These are phyloP conservation scores for Hortaea sp. DNA, from an alignment of 2,329 filamentous ascomycete genomes.

Conservation along the genomic window DNA sequence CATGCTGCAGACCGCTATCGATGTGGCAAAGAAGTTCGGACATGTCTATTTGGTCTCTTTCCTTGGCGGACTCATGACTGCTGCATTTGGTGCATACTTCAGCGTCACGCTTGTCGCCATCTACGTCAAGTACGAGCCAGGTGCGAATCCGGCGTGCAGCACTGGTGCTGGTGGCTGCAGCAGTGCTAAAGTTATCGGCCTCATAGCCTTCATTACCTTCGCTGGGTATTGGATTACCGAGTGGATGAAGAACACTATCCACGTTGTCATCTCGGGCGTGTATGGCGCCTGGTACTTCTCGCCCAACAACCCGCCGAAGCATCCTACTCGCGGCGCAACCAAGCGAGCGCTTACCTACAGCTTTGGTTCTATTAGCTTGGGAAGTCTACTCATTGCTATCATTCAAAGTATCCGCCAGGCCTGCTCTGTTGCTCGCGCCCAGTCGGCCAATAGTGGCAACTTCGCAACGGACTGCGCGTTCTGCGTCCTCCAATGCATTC, in stretches of 20 bases:
- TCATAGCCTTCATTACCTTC: conserved; percentile 81
- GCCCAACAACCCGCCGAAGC: conserved; percentile 43
- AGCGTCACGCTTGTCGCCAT: conserved; percentile 76
- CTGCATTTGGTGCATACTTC: conserved; percentile 75
- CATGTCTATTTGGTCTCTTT: conserved; percentile 80
- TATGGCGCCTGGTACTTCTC: conserved; percentile 1
- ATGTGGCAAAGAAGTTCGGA: conserved; percentile 72
- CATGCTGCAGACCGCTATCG: conserved; percentile 78
- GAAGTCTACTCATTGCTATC: conserved; percentile 75
- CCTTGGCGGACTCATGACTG: conserved; percentile 67
- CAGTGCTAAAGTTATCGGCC: conserved; percentile 66
- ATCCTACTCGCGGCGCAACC: conserved; percentile 73
- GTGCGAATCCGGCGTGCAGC: conserved; percentile 46
- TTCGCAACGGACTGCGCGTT: conserved; percentile 57
- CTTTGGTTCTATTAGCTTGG: conserved; percentile 82
- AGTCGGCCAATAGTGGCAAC: conserved; percentile 57
- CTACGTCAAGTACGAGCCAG: conserved; percentile 73
- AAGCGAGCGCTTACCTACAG: conserved; percentile 77
- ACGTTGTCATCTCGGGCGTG: conserved; percentile 70
- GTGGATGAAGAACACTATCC: conserved; percentile 87
- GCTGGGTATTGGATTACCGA: conserved; percentile 91
- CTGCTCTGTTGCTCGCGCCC: conserved; percentile 65
- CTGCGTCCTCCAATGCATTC: conserved; percentile 67
- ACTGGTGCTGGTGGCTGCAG: conserved; percentile 52
- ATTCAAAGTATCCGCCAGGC: conserved; percentile 77